Evolutionary conservation across 2,329 filamentous ascomycete genomes (phyloP).

Genomic region (Didymella pomorum): DNA sequence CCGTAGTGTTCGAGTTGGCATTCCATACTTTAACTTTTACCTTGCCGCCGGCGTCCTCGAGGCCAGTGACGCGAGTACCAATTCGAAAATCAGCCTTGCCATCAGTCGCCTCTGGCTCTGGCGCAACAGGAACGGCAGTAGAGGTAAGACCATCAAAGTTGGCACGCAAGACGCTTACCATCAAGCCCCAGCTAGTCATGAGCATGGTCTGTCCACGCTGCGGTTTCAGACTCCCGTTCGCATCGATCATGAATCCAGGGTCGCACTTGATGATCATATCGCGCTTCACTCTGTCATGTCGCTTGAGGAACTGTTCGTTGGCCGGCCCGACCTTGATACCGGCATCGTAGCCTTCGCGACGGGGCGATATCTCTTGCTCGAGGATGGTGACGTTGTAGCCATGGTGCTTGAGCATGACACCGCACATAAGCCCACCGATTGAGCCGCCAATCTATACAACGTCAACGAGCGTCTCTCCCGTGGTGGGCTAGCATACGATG

Average conservation of each 20-base stretch:
- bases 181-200: not conserved
- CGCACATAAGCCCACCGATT: not conserved
- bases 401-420: not conserved
- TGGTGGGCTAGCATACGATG: not conserved
- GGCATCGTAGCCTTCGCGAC: not conserved
- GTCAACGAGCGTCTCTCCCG: not conserved
- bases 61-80: not conserved
- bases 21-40: not conserved
- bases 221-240: not conserved
- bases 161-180: not conserved
- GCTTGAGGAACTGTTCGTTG: not conserved
- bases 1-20: not conserved
- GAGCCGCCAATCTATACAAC: not conserved
- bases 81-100: not conserved
- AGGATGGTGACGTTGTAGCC: not conserved
- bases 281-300: not conserved
- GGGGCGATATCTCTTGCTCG: not conserved
- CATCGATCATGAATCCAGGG: constrained; percentile 1
- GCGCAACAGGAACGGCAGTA: not conserved
- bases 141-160: not conserved
- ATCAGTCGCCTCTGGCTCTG: not conserved
- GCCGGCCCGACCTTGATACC: not conserved
- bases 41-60: not conserved
- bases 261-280: not conserved
- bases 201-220: not conserved